A percentile compares a stretch with the other conserved stretches of the same genome.
These are phyloP conservation scores for Kuraishia borneana DNA, from an alignment of 805 yeast genomes.

Conservation along the genomic window DNA sequence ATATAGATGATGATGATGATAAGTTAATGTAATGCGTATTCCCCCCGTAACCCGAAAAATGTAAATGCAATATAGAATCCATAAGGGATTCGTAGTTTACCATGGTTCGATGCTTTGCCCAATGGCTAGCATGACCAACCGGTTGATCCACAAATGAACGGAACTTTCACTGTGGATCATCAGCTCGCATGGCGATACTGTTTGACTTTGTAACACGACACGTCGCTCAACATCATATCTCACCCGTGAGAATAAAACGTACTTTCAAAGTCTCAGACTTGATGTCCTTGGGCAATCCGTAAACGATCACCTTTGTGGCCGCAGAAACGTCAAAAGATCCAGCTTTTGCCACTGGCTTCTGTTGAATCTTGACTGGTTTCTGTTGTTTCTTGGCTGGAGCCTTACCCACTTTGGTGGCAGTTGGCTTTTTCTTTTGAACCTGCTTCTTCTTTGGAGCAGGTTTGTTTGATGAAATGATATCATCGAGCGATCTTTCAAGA, in stretches of 20 bases:
- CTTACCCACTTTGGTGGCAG: constrained; percentile 6
- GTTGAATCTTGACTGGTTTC: constrained; percentile 9
- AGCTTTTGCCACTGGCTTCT: constrained; percentile 7
- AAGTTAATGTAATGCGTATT: too few species aligned
- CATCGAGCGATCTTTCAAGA: constrained; percentile 91
- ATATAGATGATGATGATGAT: too few species aligned
- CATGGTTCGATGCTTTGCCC: too few species aligned
- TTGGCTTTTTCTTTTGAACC: constrained; percentile 5
- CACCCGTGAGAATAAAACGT: constrained; percentile 50
- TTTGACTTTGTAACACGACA: neutral
- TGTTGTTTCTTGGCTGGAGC: constrained; percentile 9
- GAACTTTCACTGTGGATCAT: too few species aligned
- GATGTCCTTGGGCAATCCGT: constrained; percentile 66
- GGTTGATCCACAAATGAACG: too few species aligned
- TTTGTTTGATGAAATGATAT: constrained; percentile 59
- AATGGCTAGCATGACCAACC: too few species aligned
- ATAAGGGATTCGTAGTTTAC: too few species aligned
- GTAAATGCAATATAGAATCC: too few species aligned
- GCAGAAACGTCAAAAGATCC: constrained; percentile 23
- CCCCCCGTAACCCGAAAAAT: too few species aligned
- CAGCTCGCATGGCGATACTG: too few species aligned
- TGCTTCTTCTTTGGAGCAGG: constrained; percentile 6
- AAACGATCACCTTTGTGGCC: constrained; percentile 77
- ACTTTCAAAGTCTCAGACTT: constrained; percentile 77
- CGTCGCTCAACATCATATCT: neutral